These are phyloP conservation scores for Blastocystis sp. DNA, from an alignment of 352 stramenopile genomes.

Conservation along the genomic window DNA sequence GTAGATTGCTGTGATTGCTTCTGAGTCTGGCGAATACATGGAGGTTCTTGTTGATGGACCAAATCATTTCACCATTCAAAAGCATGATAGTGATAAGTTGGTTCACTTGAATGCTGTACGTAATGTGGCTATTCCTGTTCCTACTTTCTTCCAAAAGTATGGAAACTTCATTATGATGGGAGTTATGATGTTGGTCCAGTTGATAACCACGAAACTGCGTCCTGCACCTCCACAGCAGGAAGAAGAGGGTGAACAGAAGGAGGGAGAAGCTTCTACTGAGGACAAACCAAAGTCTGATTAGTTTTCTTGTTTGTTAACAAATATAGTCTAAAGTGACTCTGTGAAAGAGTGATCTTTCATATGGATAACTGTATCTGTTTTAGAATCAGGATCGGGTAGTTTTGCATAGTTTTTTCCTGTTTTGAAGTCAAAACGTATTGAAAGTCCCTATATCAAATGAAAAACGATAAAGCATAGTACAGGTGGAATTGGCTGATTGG, in stretches of 20 bases:
- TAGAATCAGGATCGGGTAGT: background rate
- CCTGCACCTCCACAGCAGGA: background rate
- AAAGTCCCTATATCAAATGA: background rate
- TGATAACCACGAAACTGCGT: background rate
- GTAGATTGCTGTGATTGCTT: background rate
- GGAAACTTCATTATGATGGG: constrained; percentile 54
- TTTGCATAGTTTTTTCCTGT: constrained; percentile 56
- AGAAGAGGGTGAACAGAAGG: background rate
- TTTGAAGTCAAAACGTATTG: constrained; percentile 43
- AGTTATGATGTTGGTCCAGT: constrained; percentile 4
- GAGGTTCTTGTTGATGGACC: background rate
- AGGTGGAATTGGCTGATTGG: background rate
- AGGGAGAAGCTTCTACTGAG: background rate
- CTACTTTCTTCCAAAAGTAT: constrained; percentile 48
- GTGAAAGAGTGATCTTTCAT: background rate
- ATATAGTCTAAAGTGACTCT: background rate
- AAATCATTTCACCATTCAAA: background rate
- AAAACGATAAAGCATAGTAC: background rate
- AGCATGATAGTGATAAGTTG: background rate
- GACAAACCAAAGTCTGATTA: constrained; percentile 21
- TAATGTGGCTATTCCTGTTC: background rate
- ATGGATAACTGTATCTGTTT: background rate
- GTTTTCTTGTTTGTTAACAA: background rate
- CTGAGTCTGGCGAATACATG: background rate
- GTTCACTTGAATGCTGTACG: background rate